Conservation (phyloP, 2,329 filamentous ascomycete genomes). For the Botryosphaeria agaves region DNA sequence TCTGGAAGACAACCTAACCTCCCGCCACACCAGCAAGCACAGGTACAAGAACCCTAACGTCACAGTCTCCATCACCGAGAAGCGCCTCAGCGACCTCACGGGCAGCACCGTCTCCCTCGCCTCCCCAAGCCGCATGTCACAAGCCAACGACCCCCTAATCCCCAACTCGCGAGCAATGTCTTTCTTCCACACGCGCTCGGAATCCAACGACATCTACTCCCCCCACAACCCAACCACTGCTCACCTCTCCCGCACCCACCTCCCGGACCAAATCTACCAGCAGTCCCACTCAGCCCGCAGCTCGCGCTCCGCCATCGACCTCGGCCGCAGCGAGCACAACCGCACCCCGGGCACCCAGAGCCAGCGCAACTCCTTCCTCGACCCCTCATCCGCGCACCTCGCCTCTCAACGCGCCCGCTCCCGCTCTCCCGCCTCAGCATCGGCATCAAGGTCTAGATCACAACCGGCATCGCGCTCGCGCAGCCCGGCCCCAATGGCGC, state of each 20-base stretch:
- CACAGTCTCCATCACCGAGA: conserved; percentile 32
- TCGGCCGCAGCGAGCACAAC: no score
- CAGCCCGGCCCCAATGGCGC: not conserved
- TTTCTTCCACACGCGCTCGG: conserved; percentile 61
- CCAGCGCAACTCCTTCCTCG: no score
- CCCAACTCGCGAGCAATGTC: conserved; percentile 39
- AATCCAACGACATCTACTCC: conserved; percentile 39
- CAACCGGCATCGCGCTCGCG: no score
- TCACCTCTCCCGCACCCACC: conserved; percentile 35
- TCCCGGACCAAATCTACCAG: conserved; percentile 28
- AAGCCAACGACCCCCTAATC: conserved; percentile 24
- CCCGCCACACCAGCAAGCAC: conserved; percentile 43
- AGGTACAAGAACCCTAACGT: conserved; percentile 53
- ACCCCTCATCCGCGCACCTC: no score
- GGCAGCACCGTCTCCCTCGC: conserved; percentile 25
- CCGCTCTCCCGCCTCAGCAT: not conserved
- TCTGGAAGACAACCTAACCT: conserved; percentile 69
- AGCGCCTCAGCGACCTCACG: conserved; percentile 36
- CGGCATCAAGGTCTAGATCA: no score
- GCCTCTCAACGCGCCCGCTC: conserved; percentile 2
- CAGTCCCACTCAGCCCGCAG: conserved; percentile 16
- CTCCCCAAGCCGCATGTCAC: conserved; percentile 17
- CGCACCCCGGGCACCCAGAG: no score
- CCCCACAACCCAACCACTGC: conserved; percentile 32
- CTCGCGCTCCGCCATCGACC: no score